Base-by-base conservation (phyloP, 2,329 filamentous ascomycete genomes). In the Cladobotryum mycophilum region DNA sequence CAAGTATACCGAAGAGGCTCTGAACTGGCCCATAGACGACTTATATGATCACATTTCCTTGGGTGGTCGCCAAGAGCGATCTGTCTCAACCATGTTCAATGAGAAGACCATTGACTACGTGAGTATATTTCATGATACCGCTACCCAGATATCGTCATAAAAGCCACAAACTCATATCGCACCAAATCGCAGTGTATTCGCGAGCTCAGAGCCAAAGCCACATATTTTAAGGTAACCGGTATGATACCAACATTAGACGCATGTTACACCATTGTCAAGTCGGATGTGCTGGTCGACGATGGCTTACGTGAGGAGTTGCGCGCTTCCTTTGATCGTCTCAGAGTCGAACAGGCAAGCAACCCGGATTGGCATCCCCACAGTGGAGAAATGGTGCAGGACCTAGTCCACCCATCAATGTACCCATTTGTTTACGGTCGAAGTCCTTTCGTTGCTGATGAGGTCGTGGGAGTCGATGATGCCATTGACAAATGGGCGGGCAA, bases 321-420 rank as follows among this genome's bases (percentile, higher is more conserved):
- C 5, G 20, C 34, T 18, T 22, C 47, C 4, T 38, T 49, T 20
- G 15, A 30, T 8, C 18, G 7, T 3, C 40, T 45, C 18, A 33
- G 33, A n/a, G 18, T 3, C 4, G 47, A 49, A 22, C 47, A 44
- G 17, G 30, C 17, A 18, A 30, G 2, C 11, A 30, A 45, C 6
- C 36, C 20, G 4, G 80, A 82, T 58, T 84, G 74, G 71, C 76
- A 84, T 64, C 81, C 80, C 0, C 65, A 70, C 3, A 78, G 75
- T 0, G 63, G 78, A 25, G 60, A 68, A 1, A 72, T 70, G 55
- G 78, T 85, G 4, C 70, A 79, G 1, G 74, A 84, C 59, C 64
- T 84, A 1, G 70, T 84, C 14, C 74, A 84, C n/a, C 42, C 42
- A 15, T 45, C 42, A 6, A 42, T 55, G 36, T 52, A 54, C 25